A percentile compares a stretch with the other conserved stretches of the same genome.
Conservation (phyloP, 345 rosid genomes). For the Ceriops zippeliana region DNA sequence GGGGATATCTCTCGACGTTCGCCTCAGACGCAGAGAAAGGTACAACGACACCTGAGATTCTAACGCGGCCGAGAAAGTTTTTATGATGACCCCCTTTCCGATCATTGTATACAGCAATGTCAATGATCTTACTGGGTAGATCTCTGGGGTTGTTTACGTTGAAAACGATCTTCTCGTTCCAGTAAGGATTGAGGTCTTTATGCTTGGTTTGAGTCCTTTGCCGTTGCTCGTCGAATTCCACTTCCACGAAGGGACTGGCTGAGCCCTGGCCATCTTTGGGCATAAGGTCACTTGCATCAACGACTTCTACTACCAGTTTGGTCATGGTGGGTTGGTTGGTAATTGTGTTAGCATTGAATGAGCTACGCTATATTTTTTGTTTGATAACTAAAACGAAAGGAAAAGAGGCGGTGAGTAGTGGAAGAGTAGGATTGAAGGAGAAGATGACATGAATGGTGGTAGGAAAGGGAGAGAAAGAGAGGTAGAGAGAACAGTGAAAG, state of each 20-base stretch:
- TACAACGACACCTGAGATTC: slow-evolving; percentile 60
- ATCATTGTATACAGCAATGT: slow-evolving; percentile 57
- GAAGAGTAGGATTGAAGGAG: slow-evolving; percentile 27
- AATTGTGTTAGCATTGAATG: background rate
- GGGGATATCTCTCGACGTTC: slow-evolving; percentile 62
- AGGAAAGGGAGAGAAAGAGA: background rate
- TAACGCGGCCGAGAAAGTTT: slow-evolving; percentile 77
- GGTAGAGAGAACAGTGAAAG: background rate
- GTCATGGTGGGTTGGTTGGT: slow-evolving; percentile 39
- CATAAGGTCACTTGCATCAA: slow-evolving; percentile 71
- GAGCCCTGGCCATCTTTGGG: slow-evolving; percentile 86
- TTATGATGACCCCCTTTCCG: slow-evolving; percentile 40
- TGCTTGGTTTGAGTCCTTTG: slow-evolving; percentile 61
- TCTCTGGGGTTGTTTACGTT: slow-evolving; percentile 36
- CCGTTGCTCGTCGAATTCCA: slow-evolving; percentile 50
- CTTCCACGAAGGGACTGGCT: slow-evolving; percentile 67
- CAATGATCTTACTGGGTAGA: slow-evolving; percentile 45
- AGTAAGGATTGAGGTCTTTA: slow-evolving; percentile 65
- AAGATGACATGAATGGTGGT: slow-evolving; percentile 21
- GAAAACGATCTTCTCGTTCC: slow-evolving; percentile 73
- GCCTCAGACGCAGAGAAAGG: slow-evolving; percentile 60
- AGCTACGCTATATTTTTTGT: background rate
- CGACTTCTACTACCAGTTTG: slow-evolving; percentile 66
- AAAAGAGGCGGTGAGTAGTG: slow-evolving; percentile 9
- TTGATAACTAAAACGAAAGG: slow-evolving; percentile 4